Conservation (phyloP, 345 rosid genomes). For the Eucalyptus pauciflora region DNA sequence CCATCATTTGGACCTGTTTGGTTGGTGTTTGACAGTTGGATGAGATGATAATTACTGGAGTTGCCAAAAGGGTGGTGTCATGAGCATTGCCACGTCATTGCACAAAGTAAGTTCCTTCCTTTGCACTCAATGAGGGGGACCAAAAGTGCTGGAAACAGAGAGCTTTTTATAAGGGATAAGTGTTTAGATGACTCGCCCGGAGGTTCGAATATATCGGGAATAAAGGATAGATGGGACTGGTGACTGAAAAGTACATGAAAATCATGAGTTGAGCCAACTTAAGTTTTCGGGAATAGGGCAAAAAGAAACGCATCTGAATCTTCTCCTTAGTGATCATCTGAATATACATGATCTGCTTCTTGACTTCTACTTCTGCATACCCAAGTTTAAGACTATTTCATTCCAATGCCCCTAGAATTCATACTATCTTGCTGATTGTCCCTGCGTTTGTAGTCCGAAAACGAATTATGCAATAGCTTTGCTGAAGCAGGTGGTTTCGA, state of each 20-base stretch:
- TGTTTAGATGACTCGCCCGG: neutral
- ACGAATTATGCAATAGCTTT: neutral
- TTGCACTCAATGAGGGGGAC: neutral
- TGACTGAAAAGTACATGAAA: neutral
- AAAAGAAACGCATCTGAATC: neutral
- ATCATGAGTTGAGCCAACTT: neutral
- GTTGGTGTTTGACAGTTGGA: neutral
- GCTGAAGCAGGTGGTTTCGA: conserved; percentile 55
- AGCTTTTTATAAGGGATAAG: too few relatives aligned
- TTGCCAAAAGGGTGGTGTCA: neutral
- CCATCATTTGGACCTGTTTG: neutral
- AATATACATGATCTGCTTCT: neutral
- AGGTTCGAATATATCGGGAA: neutral
- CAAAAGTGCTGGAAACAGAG: neutral
- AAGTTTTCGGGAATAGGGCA: neutral
- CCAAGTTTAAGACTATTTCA: neutral
- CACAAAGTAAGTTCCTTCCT: neutral
- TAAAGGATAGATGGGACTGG: neutral
- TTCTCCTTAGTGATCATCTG: neutral
- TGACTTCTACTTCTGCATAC: neutral
- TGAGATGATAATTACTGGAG: neutral
- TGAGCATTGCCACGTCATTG: neutral
- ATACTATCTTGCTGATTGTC: neutral
- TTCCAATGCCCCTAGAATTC: neutral
- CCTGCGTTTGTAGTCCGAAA: fast-evolving